Base-by-base conservation (phyloP, 208 protist species). In the Leishmania tarentolae region DNA sequence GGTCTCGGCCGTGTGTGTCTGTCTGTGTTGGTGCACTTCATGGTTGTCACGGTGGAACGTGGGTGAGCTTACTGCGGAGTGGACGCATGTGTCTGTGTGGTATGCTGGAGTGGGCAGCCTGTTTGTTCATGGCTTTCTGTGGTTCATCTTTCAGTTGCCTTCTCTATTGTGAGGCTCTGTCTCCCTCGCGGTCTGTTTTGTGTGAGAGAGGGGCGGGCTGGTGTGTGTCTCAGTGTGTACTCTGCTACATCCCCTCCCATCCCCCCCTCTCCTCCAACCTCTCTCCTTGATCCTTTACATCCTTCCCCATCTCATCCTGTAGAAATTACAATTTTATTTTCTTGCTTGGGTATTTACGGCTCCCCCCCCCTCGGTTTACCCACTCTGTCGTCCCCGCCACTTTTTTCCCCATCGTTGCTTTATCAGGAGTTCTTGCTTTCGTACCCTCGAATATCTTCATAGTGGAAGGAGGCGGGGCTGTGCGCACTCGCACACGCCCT, bases 291-390 rank as follows among this genome's bases (percentile, higher is more conserved):
- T 61, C 68, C 3, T n/a, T n/a, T n/a, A n/a, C 35, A 28, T 72
- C 68, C 31, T 72, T 50, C 70, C 40, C 35, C 70, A 53, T 56
- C 2, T 56, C 13, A 35, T 50, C 21, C 70, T 40, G 68, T 28
- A 47, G 53, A 42, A 37, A 6, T 53, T 78, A 5, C 28, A 44
- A 71, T 24, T 53, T 21, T 24, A 42, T 21, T 88, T 82, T 80
- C 63, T 73, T 85, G 68, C 35, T 61, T 79, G 68, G 17, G 68
- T 63, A 57, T 17, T 79, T n/a, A n/a, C n/a, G n/a, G n/a, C 40
- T 63, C 47, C 17, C 40, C 61, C 52, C 8, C 37, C 47, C n/a
- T 40, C 15, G 13, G 13, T 40, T 31, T 15, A 68, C 31, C 24
- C 59, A 19, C 21, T 61, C 56, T 61, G 24, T 7, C 56, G 7